Percentiles rank a stretch among this genome's conserved stretches.
Conservation (phyloP, 148 eudicot species). For the Amaranthus hypochondriacus region DNA sequence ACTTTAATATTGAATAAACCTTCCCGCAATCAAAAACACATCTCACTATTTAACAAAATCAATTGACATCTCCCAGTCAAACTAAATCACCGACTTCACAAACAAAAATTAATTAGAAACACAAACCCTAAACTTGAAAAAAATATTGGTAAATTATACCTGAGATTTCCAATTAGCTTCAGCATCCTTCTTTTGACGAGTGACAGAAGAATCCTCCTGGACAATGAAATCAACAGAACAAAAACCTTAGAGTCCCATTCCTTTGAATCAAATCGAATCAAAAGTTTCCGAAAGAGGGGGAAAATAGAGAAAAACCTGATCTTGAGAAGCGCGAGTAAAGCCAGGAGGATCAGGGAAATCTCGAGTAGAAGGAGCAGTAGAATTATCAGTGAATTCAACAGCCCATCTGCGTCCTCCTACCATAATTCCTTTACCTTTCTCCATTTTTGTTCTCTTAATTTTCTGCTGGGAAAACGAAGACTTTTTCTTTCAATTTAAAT, state of each 20-base stretch:
- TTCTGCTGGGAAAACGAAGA: no score
- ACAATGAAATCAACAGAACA: constrained; percentile 18
- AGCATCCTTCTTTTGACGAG: constrained; percentile 84
- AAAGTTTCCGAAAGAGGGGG: neutral
- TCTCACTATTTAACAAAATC: neutral
- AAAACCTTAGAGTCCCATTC: constrained; percentile 7
- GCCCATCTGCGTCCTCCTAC: constrained; percentile 70
- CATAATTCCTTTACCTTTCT: constrained; percentile 68
- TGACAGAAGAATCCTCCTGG: constrained; percentile 71
- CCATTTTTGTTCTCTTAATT: constrained; percentile 35
- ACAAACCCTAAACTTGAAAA: constrained; percentile 4
- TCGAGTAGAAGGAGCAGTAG: constrained; percentile 58
- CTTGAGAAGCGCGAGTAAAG: constrained; percentile 65
- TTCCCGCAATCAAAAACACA: neutral
- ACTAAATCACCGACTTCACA: neutral
- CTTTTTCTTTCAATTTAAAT: no score
- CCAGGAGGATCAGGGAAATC: constrained; percentile 92
- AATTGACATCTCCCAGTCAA: neutral
- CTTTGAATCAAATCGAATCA: constrained; percentile 8
- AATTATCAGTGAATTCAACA: constrained; percentile 76
- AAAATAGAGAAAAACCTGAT: constrained; percentile 43
- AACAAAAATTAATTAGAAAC: neutral
- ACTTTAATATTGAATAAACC: neutral
- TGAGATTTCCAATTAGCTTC: constrained; percentile 91
- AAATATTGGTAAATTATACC: constrained; percentile 27